Percentiles rank a stretch among this genome's conserved stretches.
These are phyloP conservation scores for Remersonia thermophila DNA, from an alignment of 2,329 filamentous ascomycete genomes.

Conservation along the genomic window DNA sequence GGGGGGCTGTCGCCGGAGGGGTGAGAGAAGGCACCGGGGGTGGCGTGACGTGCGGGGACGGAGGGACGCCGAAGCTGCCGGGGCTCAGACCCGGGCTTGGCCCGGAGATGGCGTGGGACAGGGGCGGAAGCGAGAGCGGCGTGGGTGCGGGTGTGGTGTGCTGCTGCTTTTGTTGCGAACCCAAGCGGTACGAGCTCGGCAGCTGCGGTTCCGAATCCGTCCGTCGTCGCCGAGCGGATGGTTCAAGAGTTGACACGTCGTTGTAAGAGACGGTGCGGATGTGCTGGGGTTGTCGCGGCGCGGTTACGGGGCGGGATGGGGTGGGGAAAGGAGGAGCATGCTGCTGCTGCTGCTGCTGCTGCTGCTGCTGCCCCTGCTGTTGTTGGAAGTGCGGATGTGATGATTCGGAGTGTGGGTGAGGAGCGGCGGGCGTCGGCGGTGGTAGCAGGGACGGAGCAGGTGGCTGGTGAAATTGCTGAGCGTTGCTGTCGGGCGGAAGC, in stretches of 20 bases:
- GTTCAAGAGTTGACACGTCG: conserved; percentile 33
- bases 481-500: conserved; percentile 26
- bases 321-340: conserved; percentile 11
- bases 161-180: conserved; percentile 19
- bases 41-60: conserved; percentile 26
- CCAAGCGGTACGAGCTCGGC: conserved; percentile 27
- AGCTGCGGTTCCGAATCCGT: conserved; percentile 36
- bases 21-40: conserved; percentile 13
- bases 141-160: too few species aligned
- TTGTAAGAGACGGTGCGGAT: conserved; percentile 13
- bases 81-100: too few species aligned
- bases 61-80: conserved; percentile 23
- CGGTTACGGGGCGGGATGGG: conserved; percentile 19
- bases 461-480: conserved; percentile 15
- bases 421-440: neutral
- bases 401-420: conserved; percentile 5
- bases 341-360: neutral
- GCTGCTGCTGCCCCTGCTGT: too few species aligned
- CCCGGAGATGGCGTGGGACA: too few species aligned
- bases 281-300: conserved; percentile 14
- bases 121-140: conserved; percentile 26
- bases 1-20: too few species aligned
- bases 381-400: conserved; percentile 18
- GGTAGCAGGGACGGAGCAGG: neutral
- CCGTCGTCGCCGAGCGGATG: conserved; percentile 33